Evolutionary conservation across 148 eudicot genomes (phyloP), one percentile per base, ranked within the genome.

Genomic region (Limonium bicolor): DNA sequence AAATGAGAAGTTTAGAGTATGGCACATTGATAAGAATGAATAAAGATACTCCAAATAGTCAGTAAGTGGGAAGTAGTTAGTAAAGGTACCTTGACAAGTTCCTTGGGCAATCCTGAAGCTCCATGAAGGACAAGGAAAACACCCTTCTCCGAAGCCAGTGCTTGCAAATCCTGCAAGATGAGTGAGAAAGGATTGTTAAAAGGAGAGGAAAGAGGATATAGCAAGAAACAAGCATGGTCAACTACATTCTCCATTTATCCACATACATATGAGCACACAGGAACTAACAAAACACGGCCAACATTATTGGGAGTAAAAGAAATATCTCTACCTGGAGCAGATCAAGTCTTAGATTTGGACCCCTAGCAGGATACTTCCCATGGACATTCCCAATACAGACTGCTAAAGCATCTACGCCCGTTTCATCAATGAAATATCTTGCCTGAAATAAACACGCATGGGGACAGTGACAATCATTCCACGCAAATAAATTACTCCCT

Each of bases 361-460:
- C 99, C 67, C 61, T 76, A 45, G 80, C 69, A 50, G 99, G 99
- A 53, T 92, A 92, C 62, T 78, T 85, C 35, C 99, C 99, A 51
- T 92, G 99, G 60, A 92, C 95, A 62, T 92, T 92, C 57, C 99
- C 99, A 24, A 92, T 76, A 58, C 99, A 92, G 49, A 92, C 95
- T 36, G 95, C 99, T 58, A 92, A 65, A 65, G 95, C 88, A 69
- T 92, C 99, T 51, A 92, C 65, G 31, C 72, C 76, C 8, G 95
- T 82, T 46, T 70, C 65, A 35, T 78, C 78, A 25, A 92, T 92
- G 65, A 92, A 92, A 50, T 81, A 78, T 48, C 56, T 59, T 36
- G 99, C 94, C 99, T 92, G 76, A 31, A 68, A 63, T 46, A 42
- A 20, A 42, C 39, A 46, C 45, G n/a, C 11, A 14, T 31, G 36